Evolutionary conservation across 2,329 filamentous ascomycete genomes (phyloP), one percentile per base, ranked within the genome.

Genomic region (Talaromyces sp.): DNA sequence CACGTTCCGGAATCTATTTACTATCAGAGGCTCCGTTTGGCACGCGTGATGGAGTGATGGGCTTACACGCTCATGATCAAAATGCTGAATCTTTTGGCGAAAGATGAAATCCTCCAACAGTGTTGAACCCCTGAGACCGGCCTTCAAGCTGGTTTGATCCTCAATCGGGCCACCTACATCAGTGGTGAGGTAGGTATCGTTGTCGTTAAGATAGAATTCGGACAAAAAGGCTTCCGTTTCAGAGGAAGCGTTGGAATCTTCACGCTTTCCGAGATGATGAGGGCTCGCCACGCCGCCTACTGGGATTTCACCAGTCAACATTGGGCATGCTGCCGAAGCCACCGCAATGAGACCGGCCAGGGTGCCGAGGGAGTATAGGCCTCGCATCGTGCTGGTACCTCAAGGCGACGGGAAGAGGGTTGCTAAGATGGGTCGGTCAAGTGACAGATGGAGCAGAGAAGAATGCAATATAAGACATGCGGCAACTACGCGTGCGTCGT

Each of bases 31-130:
- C 8, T 14, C 28, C 6, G 2, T 23, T 37, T 8, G n/a, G 18
- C 40, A 14, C 11, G 35, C 2, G 14, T 7, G 18, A 44, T 33
- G 23, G 21, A 33, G 33, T 21, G 50, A 6, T 16, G 5, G 14
- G 25, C 78, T 70, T 75, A 88, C 88, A 23, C 88, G 79, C 69
- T 91, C 88, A 68, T 90, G 88, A 63, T 90, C 87, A 68, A 90
- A 90, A 60, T 83, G 84, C 55, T 85, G 85, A 46, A 89, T 88
- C 77, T 89, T 91, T 69, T 91, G 87, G 35, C 88, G 82, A 71
- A 89, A 87, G 66, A 88, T 86, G 58, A 88, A 90, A 71, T 91
- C 89, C 69, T 91, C 89, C 0, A 92, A 77, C 21, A 91, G 76
- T 0, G 86, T 88, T 1, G 88, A 83, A 1, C 89, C 89, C 50